phyloP scores from a whole-genome alignment of 768 basidiomycete genomes.

The Leccinum sublutescens region DNA sequence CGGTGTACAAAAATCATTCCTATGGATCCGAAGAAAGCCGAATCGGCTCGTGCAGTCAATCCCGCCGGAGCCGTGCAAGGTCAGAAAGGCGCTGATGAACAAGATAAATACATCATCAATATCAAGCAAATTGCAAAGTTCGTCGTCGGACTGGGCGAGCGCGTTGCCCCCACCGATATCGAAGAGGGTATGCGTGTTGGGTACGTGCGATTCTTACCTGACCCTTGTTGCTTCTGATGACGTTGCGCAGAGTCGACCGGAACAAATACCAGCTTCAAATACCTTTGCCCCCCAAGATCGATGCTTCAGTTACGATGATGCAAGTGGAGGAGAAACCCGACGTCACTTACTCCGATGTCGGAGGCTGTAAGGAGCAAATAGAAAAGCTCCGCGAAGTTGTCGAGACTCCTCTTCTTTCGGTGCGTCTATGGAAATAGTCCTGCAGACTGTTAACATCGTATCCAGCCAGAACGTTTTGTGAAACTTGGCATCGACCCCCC shows the following conservation, averaged over 20 bases:
- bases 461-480: constrained; percentile 96
- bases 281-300: constrained; percentile 96
- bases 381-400: constrained; percentile 99
- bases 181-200: constrained; percentile 99
- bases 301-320: constrained; percentile 99
- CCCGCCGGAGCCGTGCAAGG: constrained; percentile 75
- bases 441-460: constrained; percentile 17
- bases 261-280: constrained; percentile 99
- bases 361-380: constrained; percentile 99
- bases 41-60: constrained; percentile 76
- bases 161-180: constrained; percentile 96
- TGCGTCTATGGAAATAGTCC: constrained; percentile 38
- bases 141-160: constrained; percentile 94
- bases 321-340: constrained; percentile 99
- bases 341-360: constrained; percentile 96
- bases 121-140: constrained; percentile 99
- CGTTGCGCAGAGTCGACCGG: constrained; percentile 72
- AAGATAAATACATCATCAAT: constrained; percentile 99
- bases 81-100: constrained; percentile 96
- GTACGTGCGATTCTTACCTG: constrained; percentile 45
- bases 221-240: constrained; percentile 2
- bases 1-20: constrained; percentile 98
- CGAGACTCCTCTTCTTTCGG: constrained; percentile 91
- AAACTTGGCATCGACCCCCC: constrained; percentile 99
- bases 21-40: constrained; percentile 70